A percentile compares a stretch with the other conserved stretches of the same genome.
Conservation (phyloP, 1,284 basidiomycete genomes). For the Heliocybe sulcata region DNA sequence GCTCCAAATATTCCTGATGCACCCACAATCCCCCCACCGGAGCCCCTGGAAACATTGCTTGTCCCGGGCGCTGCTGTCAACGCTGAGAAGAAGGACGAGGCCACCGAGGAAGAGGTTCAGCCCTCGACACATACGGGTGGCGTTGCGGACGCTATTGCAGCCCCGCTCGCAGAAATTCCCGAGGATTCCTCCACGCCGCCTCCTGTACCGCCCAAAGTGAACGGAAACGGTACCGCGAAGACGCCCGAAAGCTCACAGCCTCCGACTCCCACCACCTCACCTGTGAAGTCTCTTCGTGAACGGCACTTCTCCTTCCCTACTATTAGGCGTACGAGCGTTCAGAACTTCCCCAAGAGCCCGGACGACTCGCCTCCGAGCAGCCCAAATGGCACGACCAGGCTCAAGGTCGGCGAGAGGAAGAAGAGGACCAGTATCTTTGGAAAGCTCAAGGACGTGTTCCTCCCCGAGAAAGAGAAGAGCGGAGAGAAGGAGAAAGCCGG, state of each 20-base stretch:
- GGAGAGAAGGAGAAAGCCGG: conserved; percentile 7
- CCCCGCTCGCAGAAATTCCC: background rate
- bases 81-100: conserved; percentile 1
- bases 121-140: conserved; percentile 5
- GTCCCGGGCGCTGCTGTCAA: conserved; percentile 5
- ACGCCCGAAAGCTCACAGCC: conserved; percentile 5
- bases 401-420: conserved; percentile 12
- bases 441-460: conserved; percentile 14
- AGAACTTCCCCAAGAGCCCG: background rate
- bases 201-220: background rate
- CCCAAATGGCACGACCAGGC: conserved; percentile 8
- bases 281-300: background rate
- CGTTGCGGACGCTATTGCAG: conserved; percentile 7
- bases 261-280: conserved; percentile 3
- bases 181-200: conserved; percentile 3
- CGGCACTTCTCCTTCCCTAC: background rate
- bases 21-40: background rate
- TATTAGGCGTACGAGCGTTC: conserved; percentile 3
- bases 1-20: background rate
- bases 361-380: conserved; percentile 7
- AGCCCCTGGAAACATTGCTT: conserved; percentile 2
- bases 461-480: conserved; percentile 3
- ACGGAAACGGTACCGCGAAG: background rate
- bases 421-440: conserved; percentile 19
- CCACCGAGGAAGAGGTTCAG: conserved; percentile 1